Conservation (phyloP, 2,329 filamentous ascomycete species). For the Pseudocercospora vitis region DNA sequence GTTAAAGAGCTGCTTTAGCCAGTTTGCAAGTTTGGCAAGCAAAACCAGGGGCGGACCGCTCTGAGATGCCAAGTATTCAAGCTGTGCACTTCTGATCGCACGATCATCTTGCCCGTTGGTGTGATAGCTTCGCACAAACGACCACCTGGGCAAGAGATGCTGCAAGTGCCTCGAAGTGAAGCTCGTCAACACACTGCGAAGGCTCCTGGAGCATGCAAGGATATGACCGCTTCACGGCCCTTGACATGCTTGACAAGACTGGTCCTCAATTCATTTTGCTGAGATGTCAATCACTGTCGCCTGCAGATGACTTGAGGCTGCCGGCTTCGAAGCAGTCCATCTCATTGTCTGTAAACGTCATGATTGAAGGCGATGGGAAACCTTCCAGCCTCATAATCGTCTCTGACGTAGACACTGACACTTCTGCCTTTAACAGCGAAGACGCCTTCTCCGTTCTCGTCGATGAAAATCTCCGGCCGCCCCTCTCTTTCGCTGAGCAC, state of each 20-base stretch:
- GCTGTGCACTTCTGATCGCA: conserved; percentile 39
- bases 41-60: conserved; percentile 12
- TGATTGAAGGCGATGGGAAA: conserved; percentile 37
- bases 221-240: conserved; percentile 23
- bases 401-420: conserved; percentile 63
- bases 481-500: conserved; percentile 54
- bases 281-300: not conserved
- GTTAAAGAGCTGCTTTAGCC: conserved; percentile 29
- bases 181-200: conserved; percentile 47
- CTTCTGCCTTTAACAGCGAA: conserved; percentile 58
- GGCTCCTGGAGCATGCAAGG: conserved; percentile 45
- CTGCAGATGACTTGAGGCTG: not conserved
- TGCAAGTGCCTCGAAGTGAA: conserved; percentile 49
- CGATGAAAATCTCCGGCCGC: conserved; percentile 58
- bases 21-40: conserved; percentile 23
- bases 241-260: not conserved
- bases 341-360: conserved; percentile 22
- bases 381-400: conserved; percentile 51
- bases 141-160: conserved; percentile 50
- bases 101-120: conserved; percentile 50
- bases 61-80: conserved; percentile 13
- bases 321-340: not conserved
- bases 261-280: not conserved
- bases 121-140: conserved; percentile 46
- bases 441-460: conserved; percentile 57